Evolutionary conservation across 768 basidiomycete species (phyloP), one percentile per base, ranked within the genome.

Genomic region (Tricholoma terreum): DNA sequence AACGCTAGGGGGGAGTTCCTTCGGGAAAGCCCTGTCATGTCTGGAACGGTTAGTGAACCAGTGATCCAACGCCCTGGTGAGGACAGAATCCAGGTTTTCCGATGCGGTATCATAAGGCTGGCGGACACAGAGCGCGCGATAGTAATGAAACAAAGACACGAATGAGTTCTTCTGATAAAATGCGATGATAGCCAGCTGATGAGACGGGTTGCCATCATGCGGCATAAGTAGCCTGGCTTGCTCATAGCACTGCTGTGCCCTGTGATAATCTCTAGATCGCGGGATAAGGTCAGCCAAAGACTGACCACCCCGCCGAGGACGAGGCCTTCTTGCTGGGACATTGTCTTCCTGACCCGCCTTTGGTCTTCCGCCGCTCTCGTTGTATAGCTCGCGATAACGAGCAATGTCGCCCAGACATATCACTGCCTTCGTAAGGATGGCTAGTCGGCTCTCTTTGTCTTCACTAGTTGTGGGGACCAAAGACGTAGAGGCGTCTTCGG

Each of bases 361-460:
- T 15, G 86, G 79, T 52, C 87, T 78, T 21, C 86, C 80, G 27
- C 83, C 80, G 50, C 79, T 72, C 60, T 93, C 92, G 65, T 86
- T 90, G 65, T 96, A 97, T 40, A 89, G 84, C 65, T 98, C 95
- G 56, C 88, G 81, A 73, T 99, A 99, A 40, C 97, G 82, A 58
- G 94, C 91, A 49, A 99, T 87, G 66, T 99, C 97, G 10, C 97
- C 97, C 8, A 95, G 80, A 69, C 90, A 96, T 17, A 98, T 86
- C 54, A 99, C 76, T 7, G 89, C 86, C 74, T 96, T 97, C 75
- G 87, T 89, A 42, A 94, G 74, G 43, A 91, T 85, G 9, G 84
- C 82, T n/a, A 95, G 75, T 56, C 86, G 82, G 58, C 77, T 78
- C 56, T 82, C 81, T 51, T 82, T 83, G 64, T 89, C 83, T 27